Base-by-base conservation (phyloP, 2,329 filamentous ascomycete genomes). In the Cladophialophora carrionii region DNA sequence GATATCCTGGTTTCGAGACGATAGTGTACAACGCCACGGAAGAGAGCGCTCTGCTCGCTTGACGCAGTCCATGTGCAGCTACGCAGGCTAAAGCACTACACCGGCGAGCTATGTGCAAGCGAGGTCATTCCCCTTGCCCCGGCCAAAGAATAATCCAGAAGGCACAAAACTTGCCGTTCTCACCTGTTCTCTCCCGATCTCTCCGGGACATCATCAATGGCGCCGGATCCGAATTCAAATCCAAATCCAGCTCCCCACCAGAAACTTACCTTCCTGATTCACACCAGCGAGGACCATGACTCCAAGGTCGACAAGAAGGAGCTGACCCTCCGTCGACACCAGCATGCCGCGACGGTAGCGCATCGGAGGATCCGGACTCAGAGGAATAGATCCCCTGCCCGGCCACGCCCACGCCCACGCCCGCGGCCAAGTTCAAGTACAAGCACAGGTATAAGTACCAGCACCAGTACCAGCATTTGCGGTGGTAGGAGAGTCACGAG, bases 281-380 rank as follows among this genome's bases (percentile, higher is more conserved):
- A 58, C 29, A 58, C 41, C 26, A 22, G 24, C 20, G 56, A 46
- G 14, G 46, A 58, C 14, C 56, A 26, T 51, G 17, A 20, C 22
- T 49, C 56, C n/a, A 29, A 58, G 43, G 43, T 14, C n/a, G 46
- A 34, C 37, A 63, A 53, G 46, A 58, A 59, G 17, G 54, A 63
- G 4, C 61, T 59, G 31, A 48, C 57, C 22, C 49, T 57, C 34
- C 61, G 43, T 14, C 61, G 56, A 31, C 61, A 63, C 52, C 54
- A 52, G 31, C 61, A 63, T 53, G 61, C 55, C n/a, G 61, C 61
- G 7, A 57, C 37, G 46, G 61, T 63, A n/a, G 54, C 56, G 14
- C 61, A 63, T 49, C 55, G 51, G 41, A 51, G 48, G 22, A 51
- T 12, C 24, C 14, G 55, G 34, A 32, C 54, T 8, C 41, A 59